phyloP scores from a whole-genome alignment of 371 early-diverging fungal species.

The Lichtheimia ornata region DNA sequence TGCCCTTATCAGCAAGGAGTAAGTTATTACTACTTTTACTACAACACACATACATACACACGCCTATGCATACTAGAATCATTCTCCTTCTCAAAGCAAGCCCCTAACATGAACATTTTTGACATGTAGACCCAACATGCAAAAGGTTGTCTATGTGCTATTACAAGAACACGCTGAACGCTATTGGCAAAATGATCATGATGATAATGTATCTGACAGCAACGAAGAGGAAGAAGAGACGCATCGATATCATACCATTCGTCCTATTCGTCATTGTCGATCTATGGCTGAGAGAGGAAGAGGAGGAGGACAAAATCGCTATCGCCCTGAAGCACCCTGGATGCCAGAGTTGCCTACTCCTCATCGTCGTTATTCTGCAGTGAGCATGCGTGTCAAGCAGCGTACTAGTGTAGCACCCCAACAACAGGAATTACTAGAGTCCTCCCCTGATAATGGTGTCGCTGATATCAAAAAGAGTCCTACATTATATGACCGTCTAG shows the following conservation, averaged over 20 bases:
- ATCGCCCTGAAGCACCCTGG: slow-evolving; percentile 16
- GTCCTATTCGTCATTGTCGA: slow-evolving; percentile 23
- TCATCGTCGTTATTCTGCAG: slow-evolving; percentile 18
- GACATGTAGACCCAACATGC: slow-evolving; percentile 46
- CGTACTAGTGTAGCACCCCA: too few species aligned
- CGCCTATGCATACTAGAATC: neutral
- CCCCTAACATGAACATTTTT: neutral
- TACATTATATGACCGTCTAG: slow-evolving; percentile 37
- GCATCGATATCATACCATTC: slow-evolving; percentile 5
- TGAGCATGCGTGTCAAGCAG: slow-evolving; percentile 10
- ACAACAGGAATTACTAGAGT: neutral
- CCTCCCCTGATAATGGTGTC: neutral
- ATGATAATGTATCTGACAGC: slow-evolving; percentile 23
- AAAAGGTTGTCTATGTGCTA: slow-evolving; percentile 54
- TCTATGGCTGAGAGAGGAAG: slow-evolving; percentile 35
- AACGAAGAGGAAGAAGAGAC: slow-evolving; percentile 21
- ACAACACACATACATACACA: neutral
- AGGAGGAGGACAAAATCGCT: slow-evolving; percentile 5
- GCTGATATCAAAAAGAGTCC: slow-evolving; percentile 36
- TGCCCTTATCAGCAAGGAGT: slow-evolving; percentile 48
- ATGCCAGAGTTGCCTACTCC: slow-evolving; percentile 17
- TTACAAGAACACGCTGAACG: slow-evolving; percentile 48
- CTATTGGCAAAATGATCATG: slow-evolving; percentile 52
- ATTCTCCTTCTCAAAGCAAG: neutral
- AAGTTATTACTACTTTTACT: slow-evolving; percentile 8